These are phyloP conservation scores for Ajuga chamaepitys DNA, from an alignment of 257 asterid genomes.

Conservation along the genomic window DNA sequence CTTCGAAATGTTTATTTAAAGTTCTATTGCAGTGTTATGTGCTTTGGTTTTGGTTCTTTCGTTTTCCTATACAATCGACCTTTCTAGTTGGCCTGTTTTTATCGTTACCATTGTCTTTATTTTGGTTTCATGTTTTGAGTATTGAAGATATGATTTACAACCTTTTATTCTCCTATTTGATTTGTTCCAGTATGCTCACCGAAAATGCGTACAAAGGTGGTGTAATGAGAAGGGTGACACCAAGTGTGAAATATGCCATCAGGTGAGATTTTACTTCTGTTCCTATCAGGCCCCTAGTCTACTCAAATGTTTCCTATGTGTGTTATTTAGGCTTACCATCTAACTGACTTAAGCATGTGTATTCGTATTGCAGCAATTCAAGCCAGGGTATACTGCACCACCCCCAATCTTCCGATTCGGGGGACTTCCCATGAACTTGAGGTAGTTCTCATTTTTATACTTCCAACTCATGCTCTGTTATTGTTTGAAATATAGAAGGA, in stretches of 20 bases:
- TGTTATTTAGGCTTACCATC: neutral
- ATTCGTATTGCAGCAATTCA: conserved; percentile 56
- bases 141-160: neutral
- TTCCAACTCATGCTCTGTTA: neutral
- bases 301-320: neutral
- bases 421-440: conserved; percentile 72
- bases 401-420: conserved; percentile 78
- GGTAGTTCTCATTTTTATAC: conserved; percentile 31
- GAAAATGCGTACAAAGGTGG: conserved; percentile 92
- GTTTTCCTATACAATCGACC: too few species aligned
- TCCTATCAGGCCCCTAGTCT: neutral
- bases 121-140: neutral
- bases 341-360: neutral
- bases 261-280: conserved; percentile 35
- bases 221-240: conserved; percentile 99
- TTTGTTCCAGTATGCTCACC: conserved; percentile 83
- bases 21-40: too few species aligned
- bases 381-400: conserved; percentile 93
- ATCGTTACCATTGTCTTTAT: neutral
- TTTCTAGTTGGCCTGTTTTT: neutral
- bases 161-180: neutral
- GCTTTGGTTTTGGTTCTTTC: too few species aligned
- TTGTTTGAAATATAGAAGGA: neutral
- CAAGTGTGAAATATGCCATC: conserved; percentile 92
- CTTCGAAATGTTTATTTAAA: too few species aligned